These are phyloP conservation scores for Chrysoporthe puriensis DNA, from an alignment of 2,329 filamentous ascomycete species.

Conservation along the genomic window DNA sequence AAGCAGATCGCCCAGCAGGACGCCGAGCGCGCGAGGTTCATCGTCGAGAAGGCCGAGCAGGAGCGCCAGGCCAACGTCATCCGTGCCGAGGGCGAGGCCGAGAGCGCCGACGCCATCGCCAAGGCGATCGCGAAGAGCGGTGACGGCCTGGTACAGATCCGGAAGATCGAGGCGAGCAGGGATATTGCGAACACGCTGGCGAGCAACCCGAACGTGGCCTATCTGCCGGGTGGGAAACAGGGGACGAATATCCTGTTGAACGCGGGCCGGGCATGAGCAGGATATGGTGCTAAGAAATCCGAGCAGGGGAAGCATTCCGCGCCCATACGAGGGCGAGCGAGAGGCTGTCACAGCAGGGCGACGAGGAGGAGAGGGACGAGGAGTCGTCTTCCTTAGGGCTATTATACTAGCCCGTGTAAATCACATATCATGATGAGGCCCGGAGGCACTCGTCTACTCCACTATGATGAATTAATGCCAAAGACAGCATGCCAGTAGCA, in stretches of 20 bases:
- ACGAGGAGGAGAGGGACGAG: not conserved
- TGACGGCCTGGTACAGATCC: slow-evolving; percentile 91
- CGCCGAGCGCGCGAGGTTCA: slow-evolving; percentile 94
- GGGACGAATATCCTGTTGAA: slow-evolving; percentile 60
- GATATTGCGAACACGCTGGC: slow-evolving; percentile 93
- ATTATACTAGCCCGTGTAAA: slow-evolving; percentile 22
- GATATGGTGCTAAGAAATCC: not conserved
- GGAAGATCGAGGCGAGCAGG: slow-evolving; percentile 94
- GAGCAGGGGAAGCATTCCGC: not conserved
- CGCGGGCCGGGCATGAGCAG: slow-evolving; percentile 47
- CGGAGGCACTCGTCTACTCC: slow-evolving; percentile 24
- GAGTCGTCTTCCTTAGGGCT: not conserved
- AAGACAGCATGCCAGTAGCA: not conserved
- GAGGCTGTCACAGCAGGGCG: slow-evolving; percentile 13
- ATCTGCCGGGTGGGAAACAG: slow-evolving; percentile 80
- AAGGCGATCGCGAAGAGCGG: slow-evolving; percentile 92
- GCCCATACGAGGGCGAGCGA: not conserved
- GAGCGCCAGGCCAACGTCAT: slow-evolving; percentile 99
- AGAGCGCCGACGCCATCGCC: slow-evolving; percentile 93
- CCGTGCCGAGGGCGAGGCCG: slow-evolving; percentile 94
- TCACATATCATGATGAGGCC: slow-evolving; percentile 16
- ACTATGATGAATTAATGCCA: slow-evolving; percentile 28
- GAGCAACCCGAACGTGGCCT: slow-evolving; percentile 92
- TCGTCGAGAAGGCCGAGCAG: slow-evolving; percentile 98
- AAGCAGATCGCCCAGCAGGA: slow-evolving; percentile 99